phyloP scores from a whole-genome alignment of 768 basidiomycete genomes.

The Cyclocybe cylindracea region DNA sequence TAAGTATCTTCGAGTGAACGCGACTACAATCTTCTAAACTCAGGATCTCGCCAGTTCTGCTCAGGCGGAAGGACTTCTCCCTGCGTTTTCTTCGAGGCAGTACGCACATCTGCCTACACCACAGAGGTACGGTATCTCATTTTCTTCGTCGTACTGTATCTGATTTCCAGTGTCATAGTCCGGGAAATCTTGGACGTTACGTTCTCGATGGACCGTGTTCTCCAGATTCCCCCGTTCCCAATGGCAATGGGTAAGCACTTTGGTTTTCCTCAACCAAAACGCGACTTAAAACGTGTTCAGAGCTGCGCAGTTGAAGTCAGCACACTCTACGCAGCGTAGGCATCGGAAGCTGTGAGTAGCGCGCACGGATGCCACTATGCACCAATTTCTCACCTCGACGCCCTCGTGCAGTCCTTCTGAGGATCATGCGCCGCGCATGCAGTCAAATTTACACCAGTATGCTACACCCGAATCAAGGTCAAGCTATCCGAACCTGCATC shows the following conservation, averaged over 20 bases:
- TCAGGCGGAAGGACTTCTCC: slow-evolving; percentile 20
- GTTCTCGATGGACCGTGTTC: slow-evolving; percentile 18
- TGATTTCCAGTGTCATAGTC: slow-evolving; percentile 11
- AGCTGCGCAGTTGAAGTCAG: background rate
- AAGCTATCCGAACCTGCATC: slow-evolving; percentile 4
- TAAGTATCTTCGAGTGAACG: no score
- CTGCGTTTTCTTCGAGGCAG: slow-evolving; percentile 21
- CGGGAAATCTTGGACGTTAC: slow-evolving; percentile 22
- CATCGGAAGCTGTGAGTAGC: slow-evolving; percentile 15
- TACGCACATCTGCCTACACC: slow-evolving; percentile 27
- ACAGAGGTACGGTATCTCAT: slow-evolving; percentile 18
- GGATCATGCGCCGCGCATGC: slow-evolving; percentile 12
- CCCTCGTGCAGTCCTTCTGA: slow-evolving; percentile 8
- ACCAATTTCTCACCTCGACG: background rate
- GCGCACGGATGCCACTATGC: slow-evolving; percentile 7
- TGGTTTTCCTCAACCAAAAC: background rate
- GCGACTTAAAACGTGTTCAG: background rate
- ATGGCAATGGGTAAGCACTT: slow-evolving; percentile 8
- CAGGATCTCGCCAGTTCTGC: slow-evolving; percentile 8
- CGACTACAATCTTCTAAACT: no score
- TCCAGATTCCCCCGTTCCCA: slow-evolving; percentile 22
- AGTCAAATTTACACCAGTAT: slow-evolving; percentile 33
- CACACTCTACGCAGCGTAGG: slow-evolving; percentile 1
- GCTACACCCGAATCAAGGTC: slow-evolving; percentile 52
- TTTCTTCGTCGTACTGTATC: background rate